A percentile compares a stretch with the other conserved stretches of the same genome.
Evolutionary conservation across 345 rosid genomes (phyloP).

Genomic region (Eucalyptus tenuipes): DNA sequence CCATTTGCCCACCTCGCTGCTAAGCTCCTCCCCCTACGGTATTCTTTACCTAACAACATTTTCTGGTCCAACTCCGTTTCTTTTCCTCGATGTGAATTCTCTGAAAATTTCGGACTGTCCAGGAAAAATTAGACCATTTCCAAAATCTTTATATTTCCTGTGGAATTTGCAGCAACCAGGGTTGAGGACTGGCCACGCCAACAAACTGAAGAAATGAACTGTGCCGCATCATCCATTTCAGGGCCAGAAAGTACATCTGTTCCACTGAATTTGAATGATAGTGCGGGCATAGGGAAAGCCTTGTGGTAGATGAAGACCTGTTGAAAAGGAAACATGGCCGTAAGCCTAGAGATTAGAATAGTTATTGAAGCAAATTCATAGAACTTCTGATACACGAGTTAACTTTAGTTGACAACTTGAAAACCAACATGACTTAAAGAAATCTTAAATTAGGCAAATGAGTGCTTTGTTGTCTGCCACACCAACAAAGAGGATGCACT

Average conservation of each 20-base stretch:
- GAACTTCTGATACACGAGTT: background rate
- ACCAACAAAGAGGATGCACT: background rate
- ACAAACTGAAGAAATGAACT: slow-evolving; percentile 81
- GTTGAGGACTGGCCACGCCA: slow-evolving; percentile 81
- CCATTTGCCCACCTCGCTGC: background rate
- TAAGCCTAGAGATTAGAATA: background rate
- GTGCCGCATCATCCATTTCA: slow-evolving; percentile 48
- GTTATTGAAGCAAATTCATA: background rate
- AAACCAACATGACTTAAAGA: background rate
- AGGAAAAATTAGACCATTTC: slow-evolving; percentile 51
- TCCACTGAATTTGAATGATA: slow-evolving; percentile 64
- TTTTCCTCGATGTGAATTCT: background rate
- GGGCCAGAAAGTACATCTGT: slow-evolving; percentile 46
- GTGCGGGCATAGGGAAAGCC: slow-evolving; percentile 94
- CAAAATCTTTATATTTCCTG: slow-evolving; percentile 78
- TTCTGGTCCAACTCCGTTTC: background rate
- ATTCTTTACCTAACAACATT: background rate
- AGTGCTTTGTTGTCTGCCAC: background rate
- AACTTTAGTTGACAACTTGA: background rate
- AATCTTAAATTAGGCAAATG: background rate
- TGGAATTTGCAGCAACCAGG: slow-evolving; percentile 79
- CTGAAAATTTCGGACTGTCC: background rate
- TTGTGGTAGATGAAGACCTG: slow-evolving; percentile 92
- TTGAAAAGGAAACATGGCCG: background rate
- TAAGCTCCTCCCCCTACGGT: background rate